Evolutionary conservation across 371 early-diverging fungal genomes (phyloP).

Genomic region (Mortierella sp.): DNA sequence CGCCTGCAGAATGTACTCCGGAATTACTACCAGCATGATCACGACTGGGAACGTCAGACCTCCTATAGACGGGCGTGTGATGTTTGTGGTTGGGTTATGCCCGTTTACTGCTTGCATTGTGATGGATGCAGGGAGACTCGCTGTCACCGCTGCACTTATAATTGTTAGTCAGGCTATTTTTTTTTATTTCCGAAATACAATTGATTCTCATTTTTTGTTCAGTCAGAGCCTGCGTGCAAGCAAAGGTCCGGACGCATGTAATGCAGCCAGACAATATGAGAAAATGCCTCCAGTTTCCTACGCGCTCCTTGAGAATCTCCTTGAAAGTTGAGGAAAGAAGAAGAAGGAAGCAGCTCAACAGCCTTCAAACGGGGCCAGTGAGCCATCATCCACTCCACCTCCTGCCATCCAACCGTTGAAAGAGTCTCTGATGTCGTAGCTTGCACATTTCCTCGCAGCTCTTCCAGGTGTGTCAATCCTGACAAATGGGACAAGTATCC

Average conservation of each 20-base stretch:
- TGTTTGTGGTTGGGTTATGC: conserved; percentile 25
- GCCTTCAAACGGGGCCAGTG: background rate
- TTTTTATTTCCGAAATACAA: too few relatives aligned
- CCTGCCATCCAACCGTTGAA: background rate
- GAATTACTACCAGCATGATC: conserved; percentile 32
- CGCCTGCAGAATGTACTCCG: conserved; percentile 35
- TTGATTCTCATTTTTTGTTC: too few relatives aligned
- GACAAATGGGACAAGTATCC: background rate
- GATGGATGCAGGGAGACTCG: conserved; percentile 27
- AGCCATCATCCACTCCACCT: background rate
- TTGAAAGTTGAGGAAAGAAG: too few relatives aligned
- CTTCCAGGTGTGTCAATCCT: background rate
- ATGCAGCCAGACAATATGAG: too few relatives aligned
- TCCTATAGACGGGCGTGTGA: conserved; percentile 10
- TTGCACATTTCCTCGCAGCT: background rate
- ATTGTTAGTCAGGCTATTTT: conserved; percentile 16
- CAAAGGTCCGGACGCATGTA: too few relatives aligned
- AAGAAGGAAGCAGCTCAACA: background rate
- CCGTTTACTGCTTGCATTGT: conserved; percentile 19
- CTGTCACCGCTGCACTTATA: conserved; percentile 27
- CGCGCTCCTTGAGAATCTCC: background rate
- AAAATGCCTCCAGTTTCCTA: too few relatives aligned
- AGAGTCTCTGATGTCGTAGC: background rate
- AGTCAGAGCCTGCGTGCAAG: too few relatives aligned
- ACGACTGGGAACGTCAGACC: conserved; percentile 13